A percentile compares a stretch with the other conserved stretches of the same genome.
Evolutionary conservation across 2,329 filamentous ascomycete species (phyloP).

Genomic region (Hymenoscyphus occultus): DNA sequence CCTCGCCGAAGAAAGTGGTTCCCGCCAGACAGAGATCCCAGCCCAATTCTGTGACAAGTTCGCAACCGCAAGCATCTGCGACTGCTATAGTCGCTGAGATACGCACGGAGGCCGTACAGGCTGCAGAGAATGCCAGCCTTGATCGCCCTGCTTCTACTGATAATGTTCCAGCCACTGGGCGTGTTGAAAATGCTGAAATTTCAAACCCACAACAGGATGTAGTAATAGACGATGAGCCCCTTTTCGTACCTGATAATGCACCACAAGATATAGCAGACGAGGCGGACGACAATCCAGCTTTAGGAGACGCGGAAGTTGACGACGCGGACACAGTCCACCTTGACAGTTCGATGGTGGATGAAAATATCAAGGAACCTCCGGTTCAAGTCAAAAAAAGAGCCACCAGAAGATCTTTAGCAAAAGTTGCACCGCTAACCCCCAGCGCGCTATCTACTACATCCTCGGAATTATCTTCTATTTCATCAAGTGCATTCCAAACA

Average conservation of each 20-base stretch:
- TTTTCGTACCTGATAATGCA: not conserved
- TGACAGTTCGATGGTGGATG: not conserved
- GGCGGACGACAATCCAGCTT: not conserved
- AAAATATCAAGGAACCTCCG: not conserved
- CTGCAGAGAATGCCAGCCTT: not conserved
- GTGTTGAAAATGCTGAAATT: not conserved
- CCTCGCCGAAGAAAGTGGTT: not conserved
- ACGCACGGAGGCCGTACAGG: not conserved
- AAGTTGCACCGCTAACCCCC: not conserved
- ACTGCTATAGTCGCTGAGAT: not conserved
- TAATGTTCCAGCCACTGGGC: not conserved
- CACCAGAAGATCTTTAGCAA: not conserved
- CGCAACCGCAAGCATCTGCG: not conserved
- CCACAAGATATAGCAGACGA: not conserved
- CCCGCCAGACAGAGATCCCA: not conserved
- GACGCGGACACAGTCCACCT: not conserved
- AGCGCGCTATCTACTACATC: not conserved
- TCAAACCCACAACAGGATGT: not conserved
- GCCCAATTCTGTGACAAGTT: not conserved
- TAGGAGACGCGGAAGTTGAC: not conserved
- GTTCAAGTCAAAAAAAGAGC: not conserved
- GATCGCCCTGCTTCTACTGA: not conserved
- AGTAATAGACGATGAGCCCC: not conserved
- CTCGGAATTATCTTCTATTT: not conserved
- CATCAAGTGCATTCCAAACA: not conserved